A percentile compares a stretch with the other conserved stretches of the same genome.
These are phyloP conservation scores for Salicornia ramosissima DNA, from an alignment of 148 eudicot species.

Conservation along the genomic window DNA sequence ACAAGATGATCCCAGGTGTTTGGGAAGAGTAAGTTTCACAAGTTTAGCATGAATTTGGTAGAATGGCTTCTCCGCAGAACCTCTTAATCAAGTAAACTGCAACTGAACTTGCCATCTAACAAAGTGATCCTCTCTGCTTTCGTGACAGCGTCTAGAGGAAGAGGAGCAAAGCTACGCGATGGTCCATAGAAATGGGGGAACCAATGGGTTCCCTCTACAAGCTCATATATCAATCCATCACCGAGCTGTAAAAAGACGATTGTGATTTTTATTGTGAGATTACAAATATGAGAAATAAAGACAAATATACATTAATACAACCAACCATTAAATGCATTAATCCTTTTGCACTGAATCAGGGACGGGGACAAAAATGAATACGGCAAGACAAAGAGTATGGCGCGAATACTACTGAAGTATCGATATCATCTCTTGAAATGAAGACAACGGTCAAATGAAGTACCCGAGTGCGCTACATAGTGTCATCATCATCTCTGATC, in stretches of 20 bases:
- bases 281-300: neutral
- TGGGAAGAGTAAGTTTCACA: neutral
- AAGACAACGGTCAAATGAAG: too few relatives aligned
- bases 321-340: too few relatives aligned
- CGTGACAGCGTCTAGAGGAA: slow-evolving; percentile 58
- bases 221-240: slow-evolving; percentile 82
- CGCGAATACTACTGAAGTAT: too few relatives aligned
- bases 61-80: neutral
- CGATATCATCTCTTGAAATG: too few relatives aligned
- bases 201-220: slow-evolving; percentile 51
- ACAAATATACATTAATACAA: too few relatives aligned
- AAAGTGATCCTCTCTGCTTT: slow-evolving; percentile 64
- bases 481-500: neutral
- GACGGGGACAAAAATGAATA: too few relatives aligned
- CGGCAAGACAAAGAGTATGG: too few relatives aligned
- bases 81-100: slow-evolving; percentile 50
- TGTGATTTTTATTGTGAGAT: neutral
- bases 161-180: slow-evolving; percentile 73
- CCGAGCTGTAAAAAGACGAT: slow-evolving; percentile 53
- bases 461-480: too few relatives aligned
- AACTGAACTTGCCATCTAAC: slow-evolving; percentile 47
- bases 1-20: neutral
- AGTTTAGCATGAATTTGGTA: too few relatives aligned
- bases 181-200: slow-evolving; percentile 97
- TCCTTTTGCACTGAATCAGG: too few relatives aligned